Evolutionary conservation across 805 yeast species (phyloP), one percentile per base, ranked within the genome.

Genomic region (Candida sithepensis): DNA sequence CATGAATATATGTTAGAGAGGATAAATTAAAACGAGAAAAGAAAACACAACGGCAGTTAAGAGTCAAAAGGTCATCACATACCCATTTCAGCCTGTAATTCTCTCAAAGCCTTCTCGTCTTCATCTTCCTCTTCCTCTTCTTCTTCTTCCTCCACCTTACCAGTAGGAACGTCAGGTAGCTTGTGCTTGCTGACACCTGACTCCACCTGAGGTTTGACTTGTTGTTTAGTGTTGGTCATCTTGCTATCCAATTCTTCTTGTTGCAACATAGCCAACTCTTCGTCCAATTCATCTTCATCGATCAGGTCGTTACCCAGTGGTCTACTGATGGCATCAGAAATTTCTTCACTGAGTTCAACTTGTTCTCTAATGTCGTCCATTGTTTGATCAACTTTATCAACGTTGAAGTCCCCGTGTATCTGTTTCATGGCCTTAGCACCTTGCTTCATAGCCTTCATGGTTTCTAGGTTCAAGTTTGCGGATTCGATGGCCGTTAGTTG

Each of bases 311-410:
- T 76, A 46, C 95, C 95, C 55, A 94, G 78, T 5, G 99, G 97
- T 70, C 96, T 81, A 42, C 96, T 85, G 49, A 94, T 90, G 36
- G 99, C 98, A 48, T 94, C 97, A 42, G 95, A 84, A 46, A 94
- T 90, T 73, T 94, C 99, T 56, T 90, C 97, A 39, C 96, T 87
- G 60, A 88, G 74, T 60, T 92, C 97, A 44, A 92, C 95, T 69
- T 94, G 98, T 65, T 94, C 99, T 58, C 98, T 81, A 53, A 95
- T 89, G 52, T 92, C 96, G 67, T 94, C 99, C 98, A 94, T 92
- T 8, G 97, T 92, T 58, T 84, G 86, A 65, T 94, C 99, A 39
- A 94, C 97, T 73, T 90, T 91, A 68, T 94, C 99, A 51, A 94
- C 89, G 65, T 94, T 85, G 73, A 94, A 82, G 61, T 90, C 96